phyloP scores from a whole-genome alignment of 2,329 filamentous ascomycete species.

The Fusarium pseudograminearum region DNA sequence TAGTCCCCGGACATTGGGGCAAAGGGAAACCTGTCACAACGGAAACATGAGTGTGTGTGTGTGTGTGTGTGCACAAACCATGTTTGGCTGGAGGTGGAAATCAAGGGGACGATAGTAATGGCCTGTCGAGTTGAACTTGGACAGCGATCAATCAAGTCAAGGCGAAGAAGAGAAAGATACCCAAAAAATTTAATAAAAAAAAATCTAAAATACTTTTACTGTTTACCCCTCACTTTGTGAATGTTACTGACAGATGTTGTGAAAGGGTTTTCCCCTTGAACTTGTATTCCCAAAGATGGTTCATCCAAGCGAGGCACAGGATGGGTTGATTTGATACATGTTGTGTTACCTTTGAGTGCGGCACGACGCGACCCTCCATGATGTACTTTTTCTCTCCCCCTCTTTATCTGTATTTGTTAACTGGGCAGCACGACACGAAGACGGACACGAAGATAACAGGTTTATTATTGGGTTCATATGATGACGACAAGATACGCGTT shows the following conservation, averaged over 20 bases:
- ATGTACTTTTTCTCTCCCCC: not conserved
- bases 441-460: not conserved
- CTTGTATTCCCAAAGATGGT: slow-evolving; percentile 25
- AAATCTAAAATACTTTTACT: slow-evolving; percentile 18
- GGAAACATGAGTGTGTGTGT: slow-evolving; percentile 24
- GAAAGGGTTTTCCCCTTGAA: slow-evolving; percentile 1
- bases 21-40: slow-evolving; percentile 34
- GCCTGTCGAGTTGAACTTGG: slow-evolving; percentile 30
- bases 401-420: not conserved
- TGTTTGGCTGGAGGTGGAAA: slow-evolving; percentile 34
- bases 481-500: slow-evolving; percentile 5
- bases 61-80: slow-evolving; percentile 40
- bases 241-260: slow-evolving; percentile 24
- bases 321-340: not conserved
- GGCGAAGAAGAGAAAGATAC: slow-evolving; percentile 35
- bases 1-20: slow-evolving; percentile 25
- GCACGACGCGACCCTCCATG: slow-evolving; percentile 34
- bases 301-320: slow-evolving; percentile 22
- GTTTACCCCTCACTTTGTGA: not conserved
- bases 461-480: not conserved
- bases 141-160: slow-evolving; percentile 45
- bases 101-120: slow-evolving; percentile 33
- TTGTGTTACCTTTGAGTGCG: slow-evolving; percentile 20
- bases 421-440: slow-evolving; percentile 7
- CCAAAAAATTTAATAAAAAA: slow-evolving; percentile 28